Evolutionary conservation across 768 basidiomycete genomes (phyloP).

Genomic region (Boletus insuetus): DNA sequence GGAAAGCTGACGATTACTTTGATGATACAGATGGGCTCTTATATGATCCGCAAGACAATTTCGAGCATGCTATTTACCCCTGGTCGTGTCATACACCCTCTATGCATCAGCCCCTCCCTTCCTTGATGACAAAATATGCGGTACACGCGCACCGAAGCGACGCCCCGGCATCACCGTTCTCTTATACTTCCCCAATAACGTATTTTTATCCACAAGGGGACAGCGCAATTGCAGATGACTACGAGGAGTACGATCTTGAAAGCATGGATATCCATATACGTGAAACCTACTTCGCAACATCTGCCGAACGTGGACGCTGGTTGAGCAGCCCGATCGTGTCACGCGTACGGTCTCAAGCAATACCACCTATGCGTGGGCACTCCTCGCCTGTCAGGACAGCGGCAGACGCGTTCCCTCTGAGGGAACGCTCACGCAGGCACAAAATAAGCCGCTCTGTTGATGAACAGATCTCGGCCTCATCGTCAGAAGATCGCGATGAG

Average conservation of each 20-base stretch:
- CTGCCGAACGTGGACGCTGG: constrained; percentile 61
- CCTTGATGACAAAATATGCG: constrained; percentile 17
- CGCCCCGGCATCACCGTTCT: not conserved
- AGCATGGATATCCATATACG: constrained; percentile 36
- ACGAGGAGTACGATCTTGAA: constrained; percentile 32
- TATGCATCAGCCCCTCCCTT: constrained; percentile 13
- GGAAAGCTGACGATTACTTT: not conserved
- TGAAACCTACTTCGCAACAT: constrained; percentile 52
- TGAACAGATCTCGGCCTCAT: not conserved
- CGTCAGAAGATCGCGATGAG: constrained; percentile 14
- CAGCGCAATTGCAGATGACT: constrained; percentile 18
- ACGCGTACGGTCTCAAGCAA: constrained; percentile 12
- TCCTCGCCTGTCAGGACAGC: constrained; percentile 23
- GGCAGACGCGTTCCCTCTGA: constrained; percentile 4
- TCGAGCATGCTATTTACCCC: not conserved
- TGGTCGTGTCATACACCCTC: constrained; percentile 3
- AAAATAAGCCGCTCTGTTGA: not conserved
- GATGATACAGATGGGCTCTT: not conserved
- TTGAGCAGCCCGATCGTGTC: constrained; percentile 46
- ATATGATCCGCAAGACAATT: not conserved
- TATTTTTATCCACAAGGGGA: constrained; percentile 9
- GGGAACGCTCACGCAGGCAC: not conserved
- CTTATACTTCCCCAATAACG: not conserved
- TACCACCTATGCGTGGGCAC: constrained; percentile 14
- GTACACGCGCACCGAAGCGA: constrained; percentile 1